Evolutionary conservation across 148 eudicot genomes (phyloP).

Genomic region (Cornus kousa): DNA sequence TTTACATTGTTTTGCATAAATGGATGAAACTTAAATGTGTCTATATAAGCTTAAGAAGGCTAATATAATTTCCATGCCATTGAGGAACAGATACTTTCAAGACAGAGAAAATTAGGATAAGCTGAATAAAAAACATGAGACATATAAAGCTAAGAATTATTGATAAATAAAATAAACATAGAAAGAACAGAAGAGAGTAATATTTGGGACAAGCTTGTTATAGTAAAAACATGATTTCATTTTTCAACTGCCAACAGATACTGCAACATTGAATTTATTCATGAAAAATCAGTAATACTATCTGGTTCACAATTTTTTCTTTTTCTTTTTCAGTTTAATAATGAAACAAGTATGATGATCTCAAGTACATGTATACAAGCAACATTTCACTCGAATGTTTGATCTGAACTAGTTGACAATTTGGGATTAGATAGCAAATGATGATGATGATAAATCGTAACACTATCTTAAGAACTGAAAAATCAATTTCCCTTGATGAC

Average conservation of each 20-base stretch:
- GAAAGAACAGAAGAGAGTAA: neutral
- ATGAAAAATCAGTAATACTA: too few relatives aligned
- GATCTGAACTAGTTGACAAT: constrained; percentile 1
- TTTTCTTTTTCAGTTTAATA: neutral
- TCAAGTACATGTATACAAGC: neutral
- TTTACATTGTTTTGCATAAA: too few relatives aligned
- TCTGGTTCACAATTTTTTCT: neutral
- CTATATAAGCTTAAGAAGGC: neutral
- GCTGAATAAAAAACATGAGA: neutral
- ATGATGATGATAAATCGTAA: neutral
- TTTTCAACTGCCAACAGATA: neutral
- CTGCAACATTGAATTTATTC: too few relatives aligned
- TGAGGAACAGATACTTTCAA: neutral
- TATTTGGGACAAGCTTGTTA: neutral
- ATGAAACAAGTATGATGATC: neutral
- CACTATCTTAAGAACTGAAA: neutral
- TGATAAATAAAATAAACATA: too few relatives aligned
- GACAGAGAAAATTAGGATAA: neutral
- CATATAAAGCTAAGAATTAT: too few relatives aligned
- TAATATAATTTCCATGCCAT: neutral
- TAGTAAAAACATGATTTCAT: neutral
- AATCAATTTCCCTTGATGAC: neutral
- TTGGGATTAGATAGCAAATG: neutral
- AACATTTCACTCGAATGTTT: neutral
- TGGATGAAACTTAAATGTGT: neutral